Evolutionary conservation across 2,329 filamentous ascomycete species (phyloP), one percentile per base, ranked within the genome.

Genomic region (Colletotrichum brevisporum): DNA sequence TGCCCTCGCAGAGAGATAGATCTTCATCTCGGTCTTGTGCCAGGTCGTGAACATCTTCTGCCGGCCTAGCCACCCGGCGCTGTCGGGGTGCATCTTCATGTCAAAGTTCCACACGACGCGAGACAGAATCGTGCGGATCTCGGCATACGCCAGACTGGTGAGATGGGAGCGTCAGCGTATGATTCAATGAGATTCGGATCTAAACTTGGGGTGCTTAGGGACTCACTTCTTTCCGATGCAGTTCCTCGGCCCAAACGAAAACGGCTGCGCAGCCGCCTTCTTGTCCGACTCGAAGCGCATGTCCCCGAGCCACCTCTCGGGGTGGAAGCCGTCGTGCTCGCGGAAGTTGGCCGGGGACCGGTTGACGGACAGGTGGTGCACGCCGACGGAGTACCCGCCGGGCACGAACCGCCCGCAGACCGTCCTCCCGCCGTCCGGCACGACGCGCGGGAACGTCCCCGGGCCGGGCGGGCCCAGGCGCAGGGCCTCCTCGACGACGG

Each of bases 211-310:
- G 9, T 10, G 3, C 6, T 21, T 24, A 24, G 24, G 4, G 1
- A 77, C 83, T 75, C 75, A 84, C 83, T 86, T 86, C 69, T 78
- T 78, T 2, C 85, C 86, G 26, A 88, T 78, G 67, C 85, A 88
- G 53, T 86, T 85, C 2, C 85, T 76, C 6, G 85, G 82, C 0
- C 86, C 85, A 3, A 83, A 59, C 2, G 81, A 81, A 66, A 88
- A 87, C 1, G 85, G 83, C 74, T 86, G 82, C 56, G 84, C 78
- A 2, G 79, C 81, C 0, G 82, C 80, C 51, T 77, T 77, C 41
- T 78, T 80, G 70, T 88, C 67, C 12, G 67, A 70, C 16, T 61
- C 63, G 13, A 62, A 70, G 13, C 57, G n/a, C 4, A 47, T 50
- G 39, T 70, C 56, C 1, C 63, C 67, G 3, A 70, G 52, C 67